phyloP scores from a whole-genome alignment of 2,329 filamentous ascomycete genomes.

The Fusarium veterinarium region DNA sequence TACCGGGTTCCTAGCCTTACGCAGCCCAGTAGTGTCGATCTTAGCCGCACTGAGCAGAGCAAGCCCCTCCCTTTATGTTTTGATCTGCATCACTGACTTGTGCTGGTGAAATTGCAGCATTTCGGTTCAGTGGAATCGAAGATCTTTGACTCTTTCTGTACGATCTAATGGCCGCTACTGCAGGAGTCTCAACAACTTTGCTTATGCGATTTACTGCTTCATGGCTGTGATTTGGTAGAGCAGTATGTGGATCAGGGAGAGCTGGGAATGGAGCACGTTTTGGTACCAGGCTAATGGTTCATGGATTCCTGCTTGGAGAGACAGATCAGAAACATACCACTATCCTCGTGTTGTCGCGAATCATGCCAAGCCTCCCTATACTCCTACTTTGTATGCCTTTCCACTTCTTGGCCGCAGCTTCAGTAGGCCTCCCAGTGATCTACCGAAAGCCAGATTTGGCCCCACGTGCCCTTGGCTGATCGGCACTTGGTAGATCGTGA shows the following conservation, averaged over 20 bases:
- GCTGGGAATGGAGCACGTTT: not conserved
- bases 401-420: not conserved
- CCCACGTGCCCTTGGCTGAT: slow-evolving; percentile 6
- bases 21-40: slow-evolving; percentile 1
- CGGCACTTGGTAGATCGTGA: not conserved
- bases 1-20: not conserved
- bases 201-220: not conserved
- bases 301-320: not conserved
- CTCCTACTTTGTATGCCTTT: not conserved
- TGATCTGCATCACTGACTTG: slow-evolving; percentile 2
- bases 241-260: not conserved
- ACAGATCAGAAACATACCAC: not conserved
- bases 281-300: not conserved
- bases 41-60: not conserved
- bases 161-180: not conserved
- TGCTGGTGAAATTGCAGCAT: not conserved
- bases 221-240: not conserved
- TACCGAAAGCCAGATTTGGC: not conserved
- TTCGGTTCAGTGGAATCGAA: not conserved
- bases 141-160: not conserved
- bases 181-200: not conserved
- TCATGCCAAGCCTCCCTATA: too few relatives aligned
- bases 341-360: not conserved
- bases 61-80: not conserved
- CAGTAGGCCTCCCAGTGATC: not conserved